Percentiles rank a stretch among this genome's conserved stretches.
Evolutionary conservation across 176 grass and related monocot genomes (phyloP).

Genomic region (Paspalum vaginatum): DNA sequence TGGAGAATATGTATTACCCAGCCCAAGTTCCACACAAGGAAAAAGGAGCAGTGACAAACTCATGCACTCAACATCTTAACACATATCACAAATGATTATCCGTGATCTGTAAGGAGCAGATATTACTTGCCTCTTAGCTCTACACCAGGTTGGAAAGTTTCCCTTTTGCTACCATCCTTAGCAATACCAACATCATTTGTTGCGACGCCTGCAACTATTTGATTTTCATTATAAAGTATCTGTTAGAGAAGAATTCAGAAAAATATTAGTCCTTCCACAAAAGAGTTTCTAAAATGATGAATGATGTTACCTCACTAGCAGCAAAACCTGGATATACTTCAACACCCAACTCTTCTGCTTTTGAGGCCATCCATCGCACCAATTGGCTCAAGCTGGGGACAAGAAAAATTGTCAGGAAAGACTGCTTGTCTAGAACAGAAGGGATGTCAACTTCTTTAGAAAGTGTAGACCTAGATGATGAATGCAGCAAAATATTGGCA

Average conservation of each 20-base stretch:
- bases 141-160: slow-evolving; percentile 89
- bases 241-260: slow-evolving; percentile 55
- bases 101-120: not conserved
- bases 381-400: slow-evolving; percentile 76
- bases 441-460: not conserved
- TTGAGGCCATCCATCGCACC: slow-evolving; percentile 85
- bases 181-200: slow-evolving; percentile 96
- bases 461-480: not conserved
- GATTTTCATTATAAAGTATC: slow-evolving; percentile 91
- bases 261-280: slow-evolving; percentile 47
- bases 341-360: slow-evolving; percentile 93
- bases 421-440: not conserved
- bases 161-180: slow-evolving; percentile 95
- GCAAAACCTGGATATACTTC: slow-evolving; percentile 99
- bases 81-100: slow-evolving; percentile 22
- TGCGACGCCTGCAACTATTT: slow-evolving; percentile 78
- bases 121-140: slow-evolving; percentile 78
- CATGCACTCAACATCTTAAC: not conserved
- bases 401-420: slow-evolving; percentile 4
- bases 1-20: not conserved
- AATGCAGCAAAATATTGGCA: slow-evolving; percentile 23
- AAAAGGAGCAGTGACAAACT: not conserved
- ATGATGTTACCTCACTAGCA: slow-evolving; percentile 84
- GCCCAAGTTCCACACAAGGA: not conserved
- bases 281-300: slow-evolving; percentile 28